phyloP scores from a whole-genome alignment of 2,329 filamentous ascomycete genomes.

The Sporothrix schenckii region DNA sequence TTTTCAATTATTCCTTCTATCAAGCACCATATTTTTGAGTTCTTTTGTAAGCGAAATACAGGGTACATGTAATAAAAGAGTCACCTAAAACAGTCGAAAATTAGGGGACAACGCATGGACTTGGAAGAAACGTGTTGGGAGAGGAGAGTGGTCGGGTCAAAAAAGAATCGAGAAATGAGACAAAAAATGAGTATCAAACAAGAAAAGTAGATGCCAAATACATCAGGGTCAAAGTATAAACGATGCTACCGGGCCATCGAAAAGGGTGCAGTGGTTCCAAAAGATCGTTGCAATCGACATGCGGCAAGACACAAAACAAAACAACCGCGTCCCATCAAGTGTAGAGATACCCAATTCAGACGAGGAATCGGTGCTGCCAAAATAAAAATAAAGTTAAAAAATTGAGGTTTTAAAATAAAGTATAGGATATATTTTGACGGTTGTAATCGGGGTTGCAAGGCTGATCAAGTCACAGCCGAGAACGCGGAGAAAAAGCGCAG shows the following conservation, averaged over 20 bases:
- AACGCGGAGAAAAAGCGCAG: neutral
- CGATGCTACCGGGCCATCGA: neutral
- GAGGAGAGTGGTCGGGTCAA: neutral
- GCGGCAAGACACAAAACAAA: neutral
- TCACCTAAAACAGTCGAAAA: neutral
- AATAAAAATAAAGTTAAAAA: neutral
- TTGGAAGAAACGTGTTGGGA: neutral
- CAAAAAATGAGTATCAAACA: neutral
- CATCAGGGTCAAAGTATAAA: neutral
- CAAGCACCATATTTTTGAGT: neutral
- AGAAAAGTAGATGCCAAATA: neutral
- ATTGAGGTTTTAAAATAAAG: slow-evolving; percentile 12
- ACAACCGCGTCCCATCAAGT: neutral
- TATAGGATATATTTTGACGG: slow-evolving; percentile 14
- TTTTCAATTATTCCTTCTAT: neutral
- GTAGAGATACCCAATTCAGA: neutral
- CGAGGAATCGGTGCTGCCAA: neutral
- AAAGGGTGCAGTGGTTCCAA: too few species aligned
- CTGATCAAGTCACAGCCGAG: neutral
- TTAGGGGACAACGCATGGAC: neutral
- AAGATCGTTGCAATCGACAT: neutral
- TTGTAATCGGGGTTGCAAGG: neutral
- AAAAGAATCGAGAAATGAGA: neutral
- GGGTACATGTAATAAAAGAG: neutral
- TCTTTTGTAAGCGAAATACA: neutral